Percentiles rank a stretch among this genome's conserved stretches.
These are phyloP conservation scores for Prunus kanzakura DNA, from an alignment of 306 rosid species.

Conservation along the genomic window DNA sequence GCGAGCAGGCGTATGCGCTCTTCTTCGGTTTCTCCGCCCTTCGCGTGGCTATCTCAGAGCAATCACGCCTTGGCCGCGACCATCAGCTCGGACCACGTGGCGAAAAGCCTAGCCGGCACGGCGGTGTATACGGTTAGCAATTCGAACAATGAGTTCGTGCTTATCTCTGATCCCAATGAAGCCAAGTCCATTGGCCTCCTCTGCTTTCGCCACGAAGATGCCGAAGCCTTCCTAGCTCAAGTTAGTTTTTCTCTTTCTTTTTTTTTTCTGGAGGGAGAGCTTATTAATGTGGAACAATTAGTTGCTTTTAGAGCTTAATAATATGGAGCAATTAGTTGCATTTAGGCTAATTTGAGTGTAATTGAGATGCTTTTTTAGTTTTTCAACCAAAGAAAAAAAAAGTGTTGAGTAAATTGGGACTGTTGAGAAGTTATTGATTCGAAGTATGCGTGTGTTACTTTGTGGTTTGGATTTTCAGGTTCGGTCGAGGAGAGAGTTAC, in stretches of 20 bases:
- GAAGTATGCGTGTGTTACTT: background rate
- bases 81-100: constrained; percentile 53
- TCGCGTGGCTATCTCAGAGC: constrained; percentile 47
- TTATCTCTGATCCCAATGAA: constrained; percentile 72
- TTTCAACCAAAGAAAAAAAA: background rate
- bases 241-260: constrained; percentile 19
- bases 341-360: background rate
- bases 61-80: constrained; percentile 55
- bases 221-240: constrained; percentile 87
- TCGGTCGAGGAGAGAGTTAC: constrained; percentile 66
- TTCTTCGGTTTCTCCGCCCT: constrained; percentile 18
- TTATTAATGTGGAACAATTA: background rate
- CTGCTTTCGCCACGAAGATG: constrained; percentile 94
- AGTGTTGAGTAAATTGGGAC: background rate
- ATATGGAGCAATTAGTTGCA: background rate
- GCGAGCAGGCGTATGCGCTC: constrained; percentile 24
- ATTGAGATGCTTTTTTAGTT: background rate
- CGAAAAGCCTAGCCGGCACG: constrained; percentile 78
- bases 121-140: constrained; percentile 86
- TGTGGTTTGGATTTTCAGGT: constrained; percentile 22
- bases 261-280: background rate
- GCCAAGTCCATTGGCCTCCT: constrained; percentile 83
- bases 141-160: constrained; percentile 91
- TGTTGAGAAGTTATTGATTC: background rate
- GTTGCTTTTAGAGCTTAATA: background rate